Percentiles rank a stretch among this genome's conserved stretches.
Conservation (phyloP, 768 basidiomycete genomes). For the Tricholoma saponaceum region DNA sequence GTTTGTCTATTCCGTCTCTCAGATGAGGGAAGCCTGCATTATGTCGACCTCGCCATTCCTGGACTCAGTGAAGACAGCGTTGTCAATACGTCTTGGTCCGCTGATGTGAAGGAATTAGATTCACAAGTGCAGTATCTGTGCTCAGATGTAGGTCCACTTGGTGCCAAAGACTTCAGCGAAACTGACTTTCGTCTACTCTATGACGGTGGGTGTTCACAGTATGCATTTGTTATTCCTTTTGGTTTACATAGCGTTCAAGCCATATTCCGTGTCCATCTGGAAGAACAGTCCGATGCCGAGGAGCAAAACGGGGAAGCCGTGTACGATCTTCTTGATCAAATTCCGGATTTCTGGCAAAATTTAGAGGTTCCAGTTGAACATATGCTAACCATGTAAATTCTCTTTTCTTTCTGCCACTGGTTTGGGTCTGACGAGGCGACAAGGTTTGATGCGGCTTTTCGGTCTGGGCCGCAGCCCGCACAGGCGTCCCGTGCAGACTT, state of each 20-base stretch:
- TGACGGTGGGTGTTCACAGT: constrained; percentile 38
- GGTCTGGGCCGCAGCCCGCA: constrained; percentile 44
- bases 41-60: constrained; percentile 32
- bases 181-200: constrained; percentile 52
- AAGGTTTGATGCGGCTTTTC: constrained; percentile 64
- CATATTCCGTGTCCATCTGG: constrained; percentile 30
- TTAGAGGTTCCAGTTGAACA: constrained; percentile 43
- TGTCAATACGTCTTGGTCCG: constrained; percentile 32
- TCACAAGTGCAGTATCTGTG: constrained; percentile 19
- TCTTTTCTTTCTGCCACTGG: neutral
- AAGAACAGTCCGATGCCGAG: constrained; percentile 21
- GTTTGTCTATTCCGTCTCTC: constrained; percentile 44
- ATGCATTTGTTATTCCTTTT: neutral
- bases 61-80: constrained; percentile 12
- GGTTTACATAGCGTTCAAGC: constrained; percentile 24
- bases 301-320: constrained; percentile 37
- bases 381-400: constrained; percentile 57
- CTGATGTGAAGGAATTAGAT: constrained; percentile 35
- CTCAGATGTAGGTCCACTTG: constrained; percentile 40
- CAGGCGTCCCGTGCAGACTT: constrained; percentile 50
- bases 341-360: constrained; percentile 57
- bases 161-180: constrained; percentile 38
- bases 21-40: constrained; percentile 41
- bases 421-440: neutral
- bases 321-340: constrained; percentile 46